Evolutionary conservation across 345 rosid species (phyloP), one percentile per base, ranked within the genome.

Genomic region (Gossypium turneri): DNA sequence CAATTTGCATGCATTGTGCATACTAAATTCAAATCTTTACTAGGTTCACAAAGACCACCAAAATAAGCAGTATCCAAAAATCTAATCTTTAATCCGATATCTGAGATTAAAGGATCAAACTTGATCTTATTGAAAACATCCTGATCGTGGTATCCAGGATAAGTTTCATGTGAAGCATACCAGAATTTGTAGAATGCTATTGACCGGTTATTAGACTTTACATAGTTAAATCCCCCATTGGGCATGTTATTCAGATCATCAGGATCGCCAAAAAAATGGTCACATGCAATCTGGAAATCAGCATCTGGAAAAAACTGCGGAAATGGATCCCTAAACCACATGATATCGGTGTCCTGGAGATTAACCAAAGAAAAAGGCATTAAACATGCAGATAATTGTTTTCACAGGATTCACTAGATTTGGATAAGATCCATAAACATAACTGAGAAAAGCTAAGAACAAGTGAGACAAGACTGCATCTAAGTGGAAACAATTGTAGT

Each of bases 1-100:
- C 97, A 93, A 79, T 93, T 93, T 20, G 90, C 97, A 77, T 93
- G 97, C 93, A 93, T 87, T 0, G 97, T 93, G 75, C 95, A 93
- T 19, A 85, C 90, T 38, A 79, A 24, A 67, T 85, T 85, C 44
- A 91, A 78, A 73, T 93, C 90, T 81, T 43, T 81, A 75, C 88
- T 79, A 0, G 81, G 80, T 76, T 90, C 82, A 74, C 95, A 93
- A 75, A 93, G 88, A 70, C 97, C 98, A 47, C 93, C 92, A 68
- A 91, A 83, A 64, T 82, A 87, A 24, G 74, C 86, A 1, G 98
- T 91, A 68, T 90, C 88, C 1, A 91, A 80, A 76, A 90, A 93
- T 70, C 79, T 88, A 73, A 93, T 84, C 56, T 66, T 67, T 16
- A 93, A 63, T 43, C 89, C 85, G 17, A 87, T 72, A 12, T 78